Base-by-base conservation (phyloP, 2,329 filamentous ascomycete species). In the Fusarium kyushuense region DNA sequence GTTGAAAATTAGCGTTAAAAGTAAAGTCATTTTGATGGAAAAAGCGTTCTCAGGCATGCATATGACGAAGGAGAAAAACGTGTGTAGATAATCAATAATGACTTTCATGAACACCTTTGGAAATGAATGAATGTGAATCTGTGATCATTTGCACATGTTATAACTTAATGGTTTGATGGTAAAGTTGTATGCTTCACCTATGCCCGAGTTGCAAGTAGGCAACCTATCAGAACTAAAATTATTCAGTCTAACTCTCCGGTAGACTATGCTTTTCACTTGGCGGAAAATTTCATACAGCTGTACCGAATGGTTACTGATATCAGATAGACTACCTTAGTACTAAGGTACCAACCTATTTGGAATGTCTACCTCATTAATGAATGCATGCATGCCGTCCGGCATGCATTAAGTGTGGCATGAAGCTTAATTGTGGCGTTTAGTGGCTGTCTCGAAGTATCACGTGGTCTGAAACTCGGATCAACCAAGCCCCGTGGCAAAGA, bases 1-100 rank as follows among this genome's bases (percentile, higher is more conserved):
- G 67, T 72, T 60, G 62, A 54, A 65, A 68, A 64, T 74, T 72
- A 71, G 71, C 71, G 72, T 40, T 64, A 70, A 72, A 74, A 74
- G 71, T 58, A 68, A 74, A 70, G 72, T 71, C 66, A 65, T 67
- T 71, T 68, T 72, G 71, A 65, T 71, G 67, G 56, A 59, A 58
- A 67, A 69, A 69, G 70, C 65, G 62, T 65, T 64, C 63, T 72
- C 51, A 59, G 60, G 65, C 60, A 72, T 59, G 47, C 56, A 63
- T 29, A 73, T 69, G 67, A 62, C 57, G 51, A 70, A 60, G 61
- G 53, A 51, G 30, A 67, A 66, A 71, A 67, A 69, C n/a, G 67
- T 47, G 38, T 60, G 52, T 47, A 64, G 40, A 69, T 73, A 70
- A 64, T 63, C 40, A 72, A 70, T 72, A 63, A 71, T 70, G 58